Percentiles rank a stretch among this genome's conserved stretches.
Conservation (phyloP, 768 basidiomycete species). For the Cantharellus cinnabarinus region DNA sequence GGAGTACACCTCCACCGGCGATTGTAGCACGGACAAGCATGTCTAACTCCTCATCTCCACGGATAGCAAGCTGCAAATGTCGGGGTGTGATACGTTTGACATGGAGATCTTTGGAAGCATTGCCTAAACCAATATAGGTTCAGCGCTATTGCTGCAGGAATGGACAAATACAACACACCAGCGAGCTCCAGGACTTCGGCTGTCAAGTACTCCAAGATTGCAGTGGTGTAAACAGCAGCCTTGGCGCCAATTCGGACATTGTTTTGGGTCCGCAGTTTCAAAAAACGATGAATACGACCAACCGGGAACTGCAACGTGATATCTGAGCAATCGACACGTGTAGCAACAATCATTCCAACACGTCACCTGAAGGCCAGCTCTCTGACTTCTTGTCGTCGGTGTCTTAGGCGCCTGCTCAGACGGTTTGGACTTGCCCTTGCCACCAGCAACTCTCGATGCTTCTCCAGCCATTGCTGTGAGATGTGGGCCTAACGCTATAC, state of each 20-base stretch:
- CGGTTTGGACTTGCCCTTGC: constrained; percentile 2
- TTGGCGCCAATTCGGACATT: constrained; percentile 95
- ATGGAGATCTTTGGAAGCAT: constrained; percentile 91
- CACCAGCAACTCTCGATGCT: not conserved
- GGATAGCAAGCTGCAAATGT: constrained; percentile 87
- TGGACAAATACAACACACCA: constrained; percentile 29
- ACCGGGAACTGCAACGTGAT: constrained; percentile 56
- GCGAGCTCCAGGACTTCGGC: constrained; percentile 93
- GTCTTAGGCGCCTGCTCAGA: not conserved
- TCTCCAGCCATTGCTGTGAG: not conserved
- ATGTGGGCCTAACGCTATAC: no score
- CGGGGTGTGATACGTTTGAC: constrained; percentile 95
- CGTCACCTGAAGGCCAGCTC: constrained; percentile 70
- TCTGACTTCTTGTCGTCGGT: constrained; percentile 32
- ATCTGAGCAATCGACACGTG: not conserved
- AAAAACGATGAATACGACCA: constrained; percentile 90
- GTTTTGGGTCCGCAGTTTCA: constrained; percentile 81
- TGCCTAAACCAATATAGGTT: constrained; percentile 30
- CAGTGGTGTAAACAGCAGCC: constrained; percentile 90
- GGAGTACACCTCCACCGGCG: constrained; percentile 71
- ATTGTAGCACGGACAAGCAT: constrained; percentile 86
- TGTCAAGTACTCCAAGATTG: constrained; percentile 88
- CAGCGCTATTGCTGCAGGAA: not conserved
- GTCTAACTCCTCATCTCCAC: constrained; percentile 96
- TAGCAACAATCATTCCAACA: not conserved